These are phyloP conservation scores for Citrus mangshanensis DNA, from an alignment of 345 rosid genomes.

Conservation along the genomic window DNA sequence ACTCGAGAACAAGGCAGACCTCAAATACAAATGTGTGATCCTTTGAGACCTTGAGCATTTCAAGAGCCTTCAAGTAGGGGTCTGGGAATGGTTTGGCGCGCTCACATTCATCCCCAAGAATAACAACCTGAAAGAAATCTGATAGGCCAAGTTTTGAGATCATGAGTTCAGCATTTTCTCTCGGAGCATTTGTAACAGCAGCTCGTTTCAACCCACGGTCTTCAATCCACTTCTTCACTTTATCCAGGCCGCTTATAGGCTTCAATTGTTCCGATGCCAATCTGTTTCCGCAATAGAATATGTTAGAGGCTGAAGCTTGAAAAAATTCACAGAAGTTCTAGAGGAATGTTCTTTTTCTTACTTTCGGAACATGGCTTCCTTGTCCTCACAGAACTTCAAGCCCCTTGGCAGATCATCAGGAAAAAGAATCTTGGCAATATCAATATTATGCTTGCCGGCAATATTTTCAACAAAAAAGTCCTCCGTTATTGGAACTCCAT, in stretches of 20 bases:
- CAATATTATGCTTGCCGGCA: conserved; percentile 79
- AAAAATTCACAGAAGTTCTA: neutral
- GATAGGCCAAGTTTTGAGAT: conserved; percentile 72
- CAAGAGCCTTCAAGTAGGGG: conserved; percentile 86
- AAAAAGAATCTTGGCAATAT: conserved; percentile 62
- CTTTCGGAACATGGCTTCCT: conserved; percentile 84
- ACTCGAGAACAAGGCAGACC: conserved; percentile 31
- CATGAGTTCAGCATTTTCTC: conserved; percentile 80
- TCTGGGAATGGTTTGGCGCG: conserved; percentile 84
- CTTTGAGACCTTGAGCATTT: conserved; percentile 68
- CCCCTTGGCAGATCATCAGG: conserved; percentile 71
- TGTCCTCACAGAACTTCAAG: conserved; percentile 56
- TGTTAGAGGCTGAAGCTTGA: neutral
- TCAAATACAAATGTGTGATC: conserved; percentile 82
- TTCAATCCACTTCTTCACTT: conserved; percentile 80
- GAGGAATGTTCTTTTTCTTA: conserved; percentile 20
- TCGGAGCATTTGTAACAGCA: conserved; percentile 94
- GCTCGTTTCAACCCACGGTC: conserved; percentile 84
- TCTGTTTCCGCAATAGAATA: conserved; percentile 34
- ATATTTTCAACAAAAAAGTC: conserved; percentile 60
- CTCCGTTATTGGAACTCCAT: conserved; percentile 83
- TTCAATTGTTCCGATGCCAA: conserved; percentile 59
- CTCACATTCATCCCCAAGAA: conserved; percentile 76
- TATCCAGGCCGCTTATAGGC: conserved; percentile 63
- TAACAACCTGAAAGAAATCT: conserved; percentile 72